A percentile compares a stretch with the other conserved stretches of the same genome.
Evolutionary conservation across 345 rosid genomes (phyloP).

Genomic region (Populus davidiana): DNA sequence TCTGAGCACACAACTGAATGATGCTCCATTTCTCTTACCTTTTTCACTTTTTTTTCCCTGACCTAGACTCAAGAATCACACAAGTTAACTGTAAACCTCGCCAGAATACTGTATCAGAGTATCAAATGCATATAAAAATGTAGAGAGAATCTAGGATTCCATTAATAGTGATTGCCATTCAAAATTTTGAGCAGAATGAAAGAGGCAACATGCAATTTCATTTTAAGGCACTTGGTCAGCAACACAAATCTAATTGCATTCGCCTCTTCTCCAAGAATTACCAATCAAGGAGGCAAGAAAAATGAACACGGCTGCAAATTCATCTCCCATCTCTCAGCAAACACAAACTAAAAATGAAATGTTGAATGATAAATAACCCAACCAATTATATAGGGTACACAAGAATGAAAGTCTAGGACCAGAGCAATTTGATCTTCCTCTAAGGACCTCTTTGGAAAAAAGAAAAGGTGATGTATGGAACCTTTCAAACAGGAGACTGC

Average conservation of each 20-base stretch:
- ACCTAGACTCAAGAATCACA: constrained; percentile 37
- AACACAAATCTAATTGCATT: not conserved
- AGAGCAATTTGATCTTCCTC: not conserved
- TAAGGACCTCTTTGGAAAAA: not conserved
- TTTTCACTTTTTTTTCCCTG: constrained; percentile 49
- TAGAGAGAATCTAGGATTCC: not conserved
- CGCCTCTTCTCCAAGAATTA: not conserved
- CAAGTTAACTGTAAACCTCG: not conserved
- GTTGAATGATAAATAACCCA: too few relatives aligned
- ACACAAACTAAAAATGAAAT: not conserved
- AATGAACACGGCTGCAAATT: not conserved
- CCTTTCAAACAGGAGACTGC: too few relatives aligned
- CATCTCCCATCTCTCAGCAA: not conserved
- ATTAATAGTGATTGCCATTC: not conserved
- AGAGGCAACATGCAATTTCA: not conserved
- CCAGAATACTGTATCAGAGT: constrained; percentile 3
- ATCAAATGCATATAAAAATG: constrained; percentile 2
- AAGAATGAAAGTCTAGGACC: not conserved
- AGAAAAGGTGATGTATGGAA: not conserved
- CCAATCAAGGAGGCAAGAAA: not conserved
- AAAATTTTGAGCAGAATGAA: not conserved
- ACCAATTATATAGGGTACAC: too few relatives aligned
- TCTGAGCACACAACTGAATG: constrained; percentile 43
- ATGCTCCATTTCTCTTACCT: constrained; percentile 40
- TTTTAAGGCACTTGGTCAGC: not conserved